Evolutionary conservation across 768 basidiomycete genomes (phyloP).

Genomic region (Cystobasidium onofrii): DNA sequence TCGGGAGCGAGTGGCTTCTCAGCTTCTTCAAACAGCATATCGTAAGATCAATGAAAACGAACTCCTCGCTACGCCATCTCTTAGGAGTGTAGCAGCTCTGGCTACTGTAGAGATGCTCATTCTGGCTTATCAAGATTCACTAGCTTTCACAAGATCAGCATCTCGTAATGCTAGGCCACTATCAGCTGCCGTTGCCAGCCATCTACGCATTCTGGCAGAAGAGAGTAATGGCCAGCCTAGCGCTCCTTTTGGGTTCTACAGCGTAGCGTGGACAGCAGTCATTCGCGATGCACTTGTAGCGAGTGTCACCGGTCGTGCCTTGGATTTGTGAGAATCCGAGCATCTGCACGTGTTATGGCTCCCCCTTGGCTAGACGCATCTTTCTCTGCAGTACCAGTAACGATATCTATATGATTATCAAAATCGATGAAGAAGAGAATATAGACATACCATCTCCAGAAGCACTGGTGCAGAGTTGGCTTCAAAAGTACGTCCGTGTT

Average conservation of each 20-base stretch:
- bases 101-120: constrained; percentile 18
- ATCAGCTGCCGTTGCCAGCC: constrained; percentile 8
- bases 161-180: neutral
- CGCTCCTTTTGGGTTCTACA: constrained; percentile 14
- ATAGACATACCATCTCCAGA: neutral
- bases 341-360: neutral
- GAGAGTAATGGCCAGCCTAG: neutral
- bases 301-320: constrained; percentile 7
- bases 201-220: constrained; percentile 15
- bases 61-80: constrained; percentile 4
- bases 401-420: constrained; percentile 5
- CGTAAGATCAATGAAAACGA: constrained; percentile 1
- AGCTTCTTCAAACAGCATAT: neutral
- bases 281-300: constrained; percentile 15
- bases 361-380: neutral
- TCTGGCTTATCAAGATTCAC: constrained; percentile 1
- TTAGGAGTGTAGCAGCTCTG: constrained; percentile 3
- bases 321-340: neutral
- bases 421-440: neutral
- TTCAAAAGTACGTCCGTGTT: neutral
- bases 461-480: neutral
- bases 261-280: constrained; percentile 15
- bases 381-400: constrained; percentile 1
- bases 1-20: neutral
- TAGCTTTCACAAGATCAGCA: neutral